Evolutionary conservation across 331 rosid species (phyloP).

Genomic region (Malus hybrid): DNA sequence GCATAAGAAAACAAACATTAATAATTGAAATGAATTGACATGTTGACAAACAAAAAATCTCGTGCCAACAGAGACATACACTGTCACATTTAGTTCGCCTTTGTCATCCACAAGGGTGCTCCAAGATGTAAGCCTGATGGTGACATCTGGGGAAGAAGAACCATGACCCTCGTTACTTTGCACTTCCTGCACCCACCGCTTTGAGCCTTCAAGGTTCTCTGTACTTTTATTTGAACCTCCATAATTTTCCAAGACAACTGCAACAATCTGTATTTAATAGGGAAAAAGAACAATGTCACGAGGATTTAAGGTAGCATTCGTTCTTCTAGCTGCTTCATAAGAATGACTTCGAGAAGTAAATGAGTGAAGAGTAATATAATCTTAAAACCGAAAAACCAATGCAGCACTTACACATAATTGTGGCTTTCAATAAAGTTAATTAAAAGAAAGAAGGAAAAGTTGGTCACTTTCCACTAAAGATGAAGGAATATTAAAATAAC

Average conservation of each 20-base stretch:
- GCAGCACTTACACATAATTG: neutral
- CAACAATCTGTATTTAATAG: constrained; percentile 56
- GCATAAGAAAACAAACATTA: constrained; percentile 14
- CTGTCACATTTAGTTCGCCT: constrained; percentile 55
- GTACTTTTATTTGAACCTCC: constrained; percentile 30
- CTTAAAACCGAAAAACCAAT: neutral
- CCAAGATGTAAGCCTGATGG: constrained; percentile 54
- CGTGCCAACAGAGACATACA: constrained; percentile 37
- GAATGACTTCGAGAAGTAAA: neutral
- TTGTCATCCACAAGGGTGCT: constrained; percentile 43
- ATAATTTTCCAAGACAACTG: constrained; percentile 81
- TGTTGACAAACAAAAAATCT: constrained; percentile 2
- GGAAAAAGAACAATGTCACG: constrained; percentile 6
- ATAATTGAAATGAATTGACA: constrained; percentile 10
- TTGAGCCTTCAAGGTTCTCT: constrained; percentile 25
- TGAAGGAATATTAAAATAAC: neutral
- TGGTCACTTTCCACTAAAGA: neutral
- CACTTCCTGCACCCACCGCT: constrained; percentile 50
- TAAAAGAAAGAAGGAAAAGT: neutral
- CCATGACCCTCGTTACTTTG: constrained; percentile 32
- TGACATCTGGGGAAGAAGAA: constrained; percentile 42
- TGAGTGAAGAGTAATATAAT: neutral
- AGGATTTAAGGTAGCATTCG: constrained; percentile 4
- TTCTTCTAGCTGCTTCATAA: neutral
- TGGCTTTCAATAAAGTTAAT: neutral